Evolutionary conservation across 345 rosid species (phyloP), one percentile per base, ranked within the genome.

Genomic region (Eucalyptus camaldulensis): DNA sequence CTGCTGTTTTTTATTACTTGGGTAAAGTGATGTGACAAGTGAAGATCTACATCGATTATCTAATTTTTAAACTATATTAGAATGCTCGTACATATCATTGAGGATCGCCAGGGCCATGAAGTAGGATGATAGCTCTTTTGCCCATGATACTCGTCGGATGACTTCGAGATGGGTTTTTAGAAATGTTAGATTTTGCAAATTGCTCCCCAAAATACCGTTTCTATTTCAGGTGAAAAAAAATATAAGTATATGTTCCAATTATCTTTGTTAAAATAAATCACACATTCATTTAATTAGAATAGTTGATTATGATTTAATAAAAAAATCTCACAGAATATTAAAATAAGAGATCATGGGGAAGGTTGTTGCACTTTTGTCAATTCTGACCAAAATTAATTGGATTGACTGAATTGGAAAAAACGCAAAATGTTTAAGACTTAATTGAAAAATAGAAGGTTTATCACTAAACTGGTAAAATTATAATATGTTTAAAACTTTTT

Each of bases 341-440:
- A 7, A 60, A 4, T 13, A 60, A 25, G 31, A 60, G 69, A 60
- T 60, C 16, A 25, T 6, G 31, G 14, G 8, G 29, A 56, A 56
- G 1, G 5, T 24, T 1, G 6, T 56, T 56, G 58, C 10, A 53
- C 10, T 21, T 53, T 53, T 53, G 25, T 53, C 25, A 21, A 53
- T 53, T 53, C 58, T 1, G 1, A 53, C 10, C 24, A 53, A 53
- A 53, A 53, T 53, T 53, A 53, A 21, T 53, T 21, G 2, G 1
- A 51, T 51, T 8, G 22, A 51, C 0, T 7, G 4, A 17, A 51
- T 51, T 51, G 22, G 0, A 4, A 51, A 17, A 3, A 51, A 17
- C 1, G 1, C 2, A 51, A 53, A 53, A 21, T 53, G 0, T 21
- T 53, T 53, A 53, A 21, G 10, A 8, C 0, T 53, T 21, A 53